Percentiles rank a stretch among this genome's conserved stretches.
phyloP scores from a whole-genome alignment of 805 yeast species.

The Zygotorulaspora chibaensis region DNA sequence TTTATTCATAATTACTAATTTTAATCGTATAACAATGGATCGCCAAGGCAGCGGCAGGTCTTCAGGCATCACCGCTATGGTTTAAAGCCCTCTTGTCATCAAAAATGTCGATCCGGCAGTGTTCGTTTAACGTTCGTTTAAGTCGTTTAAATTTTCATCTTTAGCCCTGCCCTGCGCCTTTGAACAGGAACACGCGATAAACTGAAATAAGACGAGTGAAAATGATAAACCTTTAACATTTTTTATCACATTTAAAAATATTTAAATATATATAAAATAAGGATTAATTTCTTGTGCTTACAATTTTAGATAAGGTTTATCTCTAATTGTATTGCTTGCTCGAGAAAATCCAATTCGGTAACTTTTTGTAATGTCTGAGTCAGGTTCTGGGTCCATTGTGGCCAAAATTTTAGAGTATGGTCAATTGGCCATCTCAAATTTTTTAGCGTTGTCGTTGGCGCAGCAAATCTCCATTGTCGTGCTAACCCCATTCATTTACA shows the following conservation, averaged over 20 bases:
- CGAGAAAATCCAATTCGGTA: background rate
- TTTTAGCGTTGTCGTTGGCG: conserved; percentile 34
- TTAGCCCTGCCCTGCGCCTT: background rate
- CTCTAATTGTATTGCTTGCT: background rate
- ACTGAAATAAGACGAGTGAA: background rate
- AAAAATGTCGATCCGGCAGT: too few species aligned
- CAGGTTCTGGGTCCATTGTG: conserved; percentile 21
- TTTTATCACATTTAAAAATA: background rate
- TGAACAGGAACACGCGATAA: conserved; percentile 1
- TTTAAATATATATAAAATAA: too few species aligned
- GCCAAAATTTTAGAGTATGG: conserved; percentile 17
- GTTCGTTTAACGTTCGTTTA: background rate
- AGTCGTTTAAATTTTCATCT: background rate
- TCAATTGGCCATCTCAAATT: conserved; percentile 20
- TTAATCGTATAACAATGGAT: conserved; percentile 4
- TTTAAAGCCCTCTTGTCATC: too few species aligned
- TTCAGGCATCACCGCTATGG: background rate
- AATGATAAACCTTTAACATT: background rate
- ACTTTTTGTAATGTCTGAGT: background rate
- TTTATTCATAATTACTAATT: conserved; percentile 2
- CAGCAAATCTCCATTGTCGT: conserved; percentile 37
- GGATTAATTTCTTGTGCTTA: too few species aligned
- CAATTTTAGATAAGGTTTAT: background rate
- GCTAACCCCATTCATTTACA: conserved; percentile 56
- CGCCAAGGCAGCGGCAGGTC: background rate